Conservation (phyloP, 495 filamentous ascomycete genomes). For the Aspergillus indologenus region DNA sequence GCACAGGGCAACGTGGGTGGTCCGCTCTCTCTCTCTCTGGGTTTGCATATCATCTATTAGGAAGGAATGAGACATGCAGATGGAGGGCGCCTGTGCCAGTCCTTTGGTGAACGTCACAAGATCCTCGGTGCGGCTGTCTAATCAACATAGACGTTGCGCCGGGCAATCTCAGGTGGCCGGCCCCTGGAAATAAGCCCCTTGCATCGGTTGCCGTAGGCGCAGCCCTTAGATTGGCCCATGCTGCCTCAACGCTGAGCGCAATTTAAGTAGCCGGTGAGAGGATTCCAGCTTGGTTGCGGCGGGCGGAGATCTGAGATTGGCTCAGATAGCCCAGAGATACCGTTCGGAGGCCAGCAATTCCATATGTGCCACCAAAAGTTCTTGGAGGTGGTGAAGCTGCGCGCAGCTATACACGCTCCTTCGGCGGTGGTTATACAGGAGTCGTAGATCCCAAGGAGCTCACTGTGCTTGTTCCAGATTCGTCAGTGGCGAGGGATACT, state of each 20-base stretch:
- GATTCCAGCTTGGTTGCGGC: constrained; percentile 10
- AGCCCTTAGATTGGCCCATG: constrained; percentile 15
- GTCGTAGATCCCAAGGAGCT: neutral
- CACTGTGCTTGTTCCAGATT: neutral
- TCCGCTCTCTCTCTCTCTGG: constrained; percentile 18
- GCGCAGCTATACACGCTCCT: neutral
- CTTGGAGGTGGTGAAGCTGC: constrained; percentile 9
- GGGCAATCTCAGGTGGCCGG: constrained; percentile 23
- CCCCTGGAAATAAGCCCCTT: constrained; percentile 26
- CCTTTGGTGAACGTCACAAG: constrained; percentile 21
- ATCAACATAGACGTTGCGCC: constrained; percentile 20
- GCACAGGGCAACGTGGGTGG: constrained; percentile 25
- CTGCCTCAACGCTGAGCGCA: constrained; percentile 14
- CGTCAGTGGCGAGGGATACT: constrained; percentile 16
- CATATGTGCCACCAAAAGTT: constrained; percentile 6
- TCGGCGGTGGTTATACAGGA: neutral
- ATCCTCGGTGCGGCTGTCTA: constrained; percentile 2
- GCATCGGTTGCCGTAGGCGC: constrained; percentile 25
- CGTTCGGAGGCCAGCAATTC: constrained; percentile 10
- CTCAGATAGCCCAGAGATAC: constrained; percentile 16
- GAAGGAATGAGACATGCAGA: constrained; percentile 25
- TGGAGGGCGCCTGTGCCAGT: constrained; percentile 14
- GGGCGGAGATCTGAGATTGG: constrained; percentile 18
- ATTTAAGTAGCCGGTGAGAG: constrained; percentile 21
- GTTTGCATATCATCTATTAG: constrained; percentile 24